These are phyloP conservation scores for Tetrapisispora taiwanensis DNA, from an alignment of 805 yeast species.

Conservation along the genomic window DNA sequence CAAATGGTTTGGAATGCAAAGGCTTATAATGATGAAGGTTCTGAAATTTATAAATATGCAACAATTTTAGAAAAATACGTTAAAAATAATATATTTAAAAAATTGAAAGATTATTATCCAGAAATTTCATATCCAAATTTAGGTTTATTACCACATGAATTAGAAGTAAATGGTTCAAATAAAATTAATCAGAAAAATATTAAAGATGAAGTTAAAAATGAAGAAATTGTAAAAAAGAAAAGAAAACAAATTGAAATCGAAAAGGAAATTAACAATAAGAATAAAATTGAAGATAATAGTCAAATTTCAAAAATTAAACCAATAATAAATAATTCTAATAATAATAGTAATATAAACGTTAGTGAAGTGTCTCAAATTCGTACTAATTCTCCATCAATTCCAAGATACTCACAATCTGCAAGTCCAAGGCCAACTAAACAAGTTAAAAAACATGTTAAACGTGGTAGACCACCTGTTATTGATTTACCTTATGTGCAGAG, in stretches of 20 bases:
- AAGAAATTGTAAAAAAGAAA: background rate
- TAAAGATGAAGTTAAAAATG: background rate
- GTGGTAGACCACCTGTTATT: constrained; percentile 30
- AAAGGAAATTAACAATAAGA: constrained; percentile 5
- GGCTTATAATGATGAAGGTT: constrained; percentile 63
- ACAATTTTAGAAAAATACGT: constrained; percentile 37
- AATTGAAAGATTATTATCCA: constrained; percentile 26
- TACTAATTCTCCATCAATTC: constrained; percentile 2
- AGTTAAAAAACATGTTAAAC: constrained; percentile 22
- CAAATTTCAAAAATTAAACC: background rate
- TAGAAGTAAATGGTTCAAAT: background rate
- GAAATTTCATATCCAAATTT: constrained; percentile 38
- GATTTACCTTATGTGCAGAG: constrained; percentile 63
- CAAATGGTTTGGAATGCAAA: constrained; percentile 89
- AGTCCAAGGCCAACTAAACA: constrained; percentile 18
- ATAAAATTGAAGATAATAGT: background rate
- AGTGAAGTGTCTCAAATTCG: background rate
- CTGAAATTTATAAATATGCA: constrained; percentile 60
- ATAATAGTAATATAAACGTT: background rate
- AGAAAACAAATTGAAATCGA: background rate
- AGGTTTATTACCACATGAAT: constrained; percentile 59
- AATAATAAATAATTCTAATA: background rate
- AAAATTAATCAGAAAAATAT: background rate
- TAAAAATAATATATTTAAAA: constrained; percentile 29
- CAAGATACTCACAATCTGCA: constrained; percentile 3